A percentile compares a stretch with the other conserved stretches of the same genome.
Conservation (phyloP, 2,329 filamentous ascomycete species). For the Paecilomyces sp. region DNA sequence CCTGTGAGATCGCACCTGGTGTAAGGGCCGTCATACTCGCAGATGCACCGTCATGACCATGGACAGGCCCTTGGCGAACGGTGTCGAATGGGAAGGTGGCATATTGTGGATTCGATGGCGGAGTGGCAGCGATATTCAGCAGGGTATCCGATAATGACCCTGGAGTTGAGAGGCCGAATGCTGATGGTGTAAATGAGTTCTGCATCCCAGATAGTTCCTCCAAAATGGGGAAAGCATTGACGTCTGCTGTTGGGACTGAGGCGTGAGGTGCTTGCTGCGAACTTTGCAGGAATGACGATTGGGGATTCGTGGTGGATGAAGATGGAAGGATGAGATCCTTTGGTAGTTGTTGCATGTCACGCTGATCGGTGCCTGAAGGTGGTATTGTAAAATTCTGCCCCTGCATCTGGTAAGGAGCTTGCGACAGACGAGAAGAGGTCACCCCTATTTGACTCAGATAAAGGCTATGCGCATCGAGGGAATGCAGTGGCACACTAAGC, state of each 20-base stretch:
- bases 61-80: conserved; percentile 5
- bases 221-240: background rate
- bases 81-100: conserved; percentile 33
- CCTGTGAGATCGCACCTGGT: conserved; percentile 38
- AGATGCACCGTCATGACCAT: background rate
- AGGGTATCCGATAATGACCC: conserved; percentile 23
- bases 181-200: conserved; percentile 36
- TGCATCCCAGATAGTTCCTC: background rate
- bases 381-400: background rate
- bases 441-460: conserved; percentile 4
- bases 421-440: conserved; percentile 5
- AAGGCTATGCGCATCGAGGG: conserved; percentile 4
- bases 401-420: conserved; percentile 3
- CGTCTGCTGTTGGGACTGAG: conserved; percentile 1
- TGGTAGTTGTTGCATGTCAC: conserved; percentile 3
- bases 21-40: conserved; percentile 17
- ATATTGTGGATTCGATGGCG: conserved; percentile 26
- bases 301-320: background rate
- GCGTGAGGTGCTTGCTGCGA: conserved; percentile 10
- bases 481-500: conserved; percentile 5
- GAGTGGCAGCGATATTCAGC: conserved; percentile 19
- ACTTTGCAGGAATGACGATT: conserved; percentile 1
- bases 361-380: background rate
- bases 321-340: background rate
- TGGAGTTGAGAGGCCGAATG: conserved; percentile 23